Conservation (phyloP, 2,329 filamentous ascomycete genomes). For the Coleophoma cylindrospora region DNA sequence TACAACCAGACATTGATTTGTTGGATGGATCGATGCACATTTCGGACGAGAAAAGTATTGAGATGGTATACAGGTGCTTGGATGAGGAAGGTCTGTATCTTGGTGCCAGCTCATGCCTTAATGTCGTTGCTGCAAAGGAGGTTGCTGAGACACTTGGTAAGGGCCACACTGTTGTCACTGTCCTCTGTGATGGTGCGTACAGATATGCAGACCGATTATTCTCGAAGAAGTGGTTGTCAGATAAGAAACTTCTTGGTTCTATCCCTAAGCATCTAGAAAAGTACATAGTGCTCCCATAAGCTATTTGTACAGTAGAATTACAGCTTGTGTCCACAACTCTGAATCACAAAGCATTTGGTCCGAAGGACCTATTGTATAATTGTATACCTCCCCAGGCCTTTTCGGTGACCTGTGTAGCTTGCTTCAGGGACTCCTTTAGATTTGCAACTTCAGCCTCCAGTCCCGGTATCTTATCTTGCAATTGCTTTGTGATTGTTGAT, state of each 20-base stretch:
- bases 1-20: conserved; percentile 76
- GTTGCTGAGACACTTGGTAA: conserved; percentile 85
- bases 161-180: conserved; percentile 86
- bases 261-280: conserved; percentile 83
- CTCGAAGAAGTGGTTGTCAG: conserved; percentile 81
- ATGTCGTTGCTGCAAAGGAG: conserved; percentile 93
- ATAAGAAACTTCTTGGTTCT: conserved; percentile 76
- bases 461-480: conserved; percentile 7
- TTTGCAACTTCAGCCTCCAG: conserved; percentile 3
- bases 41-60: conserved; percentile 88
- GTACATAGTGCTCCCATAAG: conserved; percentile 85
- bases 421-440: background rate
- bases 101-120: conserved; percentile 87
- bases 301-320: conserved; percentile 12
- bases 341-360: background rate
- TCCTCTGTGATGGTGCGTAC: conserved; percentile 96
- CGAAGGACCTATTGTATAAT: background rate
- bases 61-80: conserved; percentile 94
- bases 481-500: conserved; percentile 6
- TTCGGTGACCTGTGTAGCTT: background rate
- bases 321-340: too few relatives aligned
- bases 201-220: conserved; percentile 93
- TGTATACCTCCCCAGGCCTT: background rate
- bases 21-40: conserved; percentile 83
- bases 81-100: conserved; percentile 96